Evolutionary conservation across 2,329 filamentous ascomycete genomes (phyloP), one percentile per base, ranked within the genome.

Genomic region (Allantophomopsis cytisporea): DNA sequence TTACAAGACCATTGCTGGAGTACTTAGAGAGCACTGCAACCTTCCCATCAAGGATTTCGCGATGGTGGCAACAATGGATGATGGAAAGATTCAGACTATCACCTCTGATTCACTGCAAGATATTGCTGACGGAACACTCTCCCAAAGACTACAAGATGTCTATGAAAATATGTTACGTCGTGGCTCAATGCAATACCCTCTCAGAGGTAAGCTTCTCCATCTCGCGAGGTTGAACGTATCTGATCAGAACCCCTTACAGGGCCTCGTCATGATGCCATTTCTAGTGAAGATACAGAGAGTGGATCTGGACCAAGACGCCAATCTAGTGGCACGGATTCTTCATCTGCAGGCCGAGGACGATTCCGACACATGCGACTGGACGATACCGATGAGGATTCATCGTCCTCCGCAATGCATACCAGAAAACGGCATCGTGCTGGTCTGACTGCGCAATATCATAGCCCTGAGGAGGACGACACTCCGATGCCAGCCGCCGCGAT

Each of bases 381-480:
- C 13, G 14, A 31, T 38, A 13, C 20, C 10, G 36, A 38, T 16
- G 36, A 38, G 6, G 36, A 36, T 30, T 12, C 14, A 31, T 34
- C 31, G 13, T 12, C 31, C 10, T 28, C 18, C 20, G 17, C 31
- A 21, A 35, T 17, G 35, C 18, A 33, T n/a, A 39, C 39, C 36
- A 38, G 45, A 18, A 42, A 38, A 14, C 21, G 36, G 5, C 30
- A 31, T 20, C 17, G 36, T 18, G 16, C 35, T 17, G 16, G 16
- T 13, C 28, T 14, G 20, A 36, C 31, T 20, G 18, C 34, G 35
- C 31, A 14, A 35, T 42, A 28, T 13, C 7, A 32, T 16, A 11
- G 13, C n/a, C 38, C 43, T 7, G 42, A 42, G 38, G 48, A 52
- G 30, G 43, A 49, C n/a, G 36, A 38, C 28, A 37, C 41, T 8